Evolutionary conservation across 768 basidiomycete genomes (phyloP).

Genomic region (Kwoniella pini): DNA sequence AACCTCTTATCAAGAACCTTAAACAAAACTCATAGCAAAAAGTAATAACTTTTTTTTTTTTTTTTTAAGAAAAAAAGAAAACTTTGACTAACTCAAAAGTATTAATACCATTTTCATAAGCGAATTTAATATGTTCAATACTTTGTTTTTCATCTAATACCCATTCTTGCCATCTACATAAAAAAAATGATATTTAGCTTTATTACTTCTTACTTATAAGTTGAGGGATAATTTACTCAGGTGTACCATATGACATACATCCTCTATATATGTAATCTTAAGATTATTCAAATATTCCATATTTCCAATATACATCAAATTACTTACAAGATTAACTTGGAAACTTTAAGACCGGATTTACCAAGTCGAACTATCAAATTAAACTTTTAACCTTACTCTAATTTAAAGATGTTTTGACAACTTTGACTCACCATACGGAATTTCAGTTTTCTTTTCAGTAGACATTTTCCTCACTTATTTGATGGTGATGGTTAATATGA

Average conservation of each 20-base stretch:
- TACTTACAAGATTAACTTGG: conserved; percentile 65
- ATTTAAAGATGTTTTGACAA: too few species aligned
- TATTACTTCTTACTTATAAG: too few species aligned
- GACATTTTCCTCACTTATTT: not conserved
- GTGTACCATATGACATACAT: conserved; percentile 34
- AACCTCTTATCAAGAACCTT: not conserved
- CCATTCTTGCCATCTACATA: conserved; percentile 25
- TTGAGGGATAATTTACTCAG: conserved; percentile 17
- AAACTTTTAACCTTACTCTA: conserved; percentile 8
- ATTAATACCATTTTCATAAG: conserved; percentile 49
- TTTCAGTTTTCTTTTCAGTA: not conserved
- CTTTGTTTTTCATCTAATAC: conserved; percentile 19
- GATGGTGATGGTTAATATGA: too few species aligned
- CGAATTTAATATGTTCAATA: conserved; percentile 36
- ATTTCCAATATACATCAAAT: conserved; percentile 52
- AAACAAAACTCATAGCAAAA: too few species aligned
- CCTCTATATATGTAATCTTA: conserved; percentile 11
- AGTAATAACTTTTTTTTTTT: too few species aligned
- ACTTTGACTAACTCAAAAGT: conserved; percentile 33
- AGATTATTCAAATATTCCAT: conserved; percentile 57
- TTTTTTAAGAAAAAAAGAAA: too few species aligned
- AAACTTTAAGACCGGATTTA: conserved; percentile 66
- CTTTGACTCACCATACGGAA: conserved; percentile 1
- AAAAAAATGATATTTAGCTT: too few species aligned
- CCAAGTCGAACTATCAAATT: conserved; percentile 58